These are phyloP conservation scores for Aulographum hederae DNA, from an alignment of 2,329 filamentous ascomycete genomes.

Conservation along the genomic window DNA sequence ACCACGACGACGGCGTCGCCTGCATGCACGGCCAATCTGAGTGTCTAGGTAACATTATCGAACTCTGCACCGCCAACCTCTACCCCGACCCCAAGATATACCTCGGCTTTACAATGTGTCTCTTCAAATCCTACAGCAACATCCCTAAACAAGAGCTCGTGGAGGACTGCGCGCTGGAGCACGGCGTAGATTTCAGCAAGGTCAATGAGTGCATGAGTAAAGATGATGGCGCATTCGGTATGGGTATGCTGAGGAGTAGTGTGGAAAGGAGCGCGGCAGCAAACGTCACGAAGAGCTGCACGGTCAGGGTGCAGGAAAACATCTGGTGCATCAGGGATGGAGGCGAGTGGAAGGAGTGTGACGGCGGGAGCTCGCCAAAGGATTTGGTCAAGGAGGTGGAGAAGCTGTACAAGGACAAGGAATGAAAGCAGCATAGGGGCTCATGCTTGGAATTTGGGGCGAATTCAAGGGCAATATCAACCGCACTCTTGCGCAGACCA, in stretches of 20 bases:
- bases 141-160: conserved; percentile 69
- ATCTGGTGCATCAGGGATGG: conserved; percentile 71
- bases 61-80: conserved; percentile 71
- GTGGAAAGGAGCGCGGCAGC: conserved; percentile 40
- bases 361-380: conserved; percentile 44
- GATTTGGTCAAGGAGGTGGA: conserved; percentile 64
- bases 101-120: conserved; percentile 84
- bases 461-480: too few species aligned
- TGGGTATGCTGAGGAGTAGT: conserved; percentile 49
- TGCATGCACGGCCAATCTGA: conserved; percentile 84
- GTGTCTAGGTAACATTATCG: conserved; percentile 86
- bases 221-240: conserved; percentile 54
- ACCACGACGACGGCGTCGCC: conserved; percentile 62
- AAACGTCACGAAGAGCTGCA: conserved; percentile 28
- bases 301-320: conserved; percentile 48
- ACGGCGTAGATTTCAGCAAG: conserved; percentile 65
- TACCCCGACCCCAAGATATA: conserved; percentile 76
- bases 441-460: too few species aligned
- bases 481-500: too few species aligned
- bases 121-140: conserved; percentile 53
- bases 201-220: conserved; percentile 68
- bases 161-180: conserved; percentile 75
- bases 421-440: too few species aligned
- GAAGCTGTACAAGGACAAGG: conserved; percentile 40
- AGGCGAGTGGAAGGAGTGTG: conserved; percentile 65